These are phyloP conservation scores for Metarhizium anisopliae DNA, from an alignment of 2,329 filamentous ascomycete genomes.

Conservation along the genomic window DNA sequence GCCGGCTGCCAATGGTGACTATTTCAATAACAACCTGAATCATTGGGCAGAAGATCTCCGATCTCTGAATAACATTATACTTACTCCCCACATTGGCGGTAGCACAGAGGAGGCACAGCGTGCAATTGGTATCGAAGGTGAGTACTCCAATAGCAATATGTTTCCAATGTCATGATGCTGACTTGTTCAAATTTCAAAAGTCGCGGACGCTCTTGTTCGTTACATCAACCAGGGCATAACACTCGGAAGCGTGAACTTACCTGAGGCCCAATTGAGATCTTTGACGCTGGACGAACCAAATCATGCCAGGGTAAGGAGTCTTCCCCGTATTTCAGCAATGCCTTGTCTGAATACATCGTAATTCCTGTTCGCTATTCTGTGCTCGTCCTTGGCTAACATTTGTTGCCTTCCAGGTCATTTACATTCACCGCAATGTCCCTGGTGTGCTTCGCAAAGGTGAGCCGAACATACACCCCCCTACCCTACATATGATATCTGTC, in stretches of 20 bases:
- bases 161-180: neutral
- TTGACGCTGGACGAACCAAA: conserved; percentile 83
- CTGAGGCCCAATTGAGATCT: conserved; percentile 87
- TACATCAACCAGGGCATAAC: conserved; percentile 96
- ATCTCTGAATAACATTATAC: conserved; percentile 80
- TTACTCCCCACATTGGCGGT: conserved; percentile 94
- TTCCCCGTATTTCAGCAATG: neutral
- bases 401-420: conserved; percentile 57
- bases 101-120: conserved; percentile 97
- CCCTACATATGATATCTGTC: neutral
- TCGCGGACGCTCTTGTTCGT: conserved; percentile 75
- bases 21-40: conserved; percentile 82
- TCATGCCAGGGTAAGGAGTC: conserved; percentile 61
- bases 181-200: conserved; percentile 27
- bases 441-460: conserved; percentile 80
- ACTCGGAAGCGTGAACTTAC: conserved; percentile 87
- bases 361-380: neutral
- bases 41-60: conserved; percentile 78
- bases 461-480: conserved; percentile 1
- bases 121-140: conserved; percentile 83
- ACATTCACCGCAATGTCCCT: conserved; percentile 93
- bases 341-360: neutral
- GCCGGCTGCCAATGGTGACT: conserved; percentile 87
- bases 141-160: neutral
- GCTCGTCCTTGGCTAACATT: conserved; percentile 9